Percentiles rank a stretch among this genome's conserved stretches.
Evolutionary conservation across 306 rosid species (phyloP).

Genomic region (Glycine soja): DNA sequence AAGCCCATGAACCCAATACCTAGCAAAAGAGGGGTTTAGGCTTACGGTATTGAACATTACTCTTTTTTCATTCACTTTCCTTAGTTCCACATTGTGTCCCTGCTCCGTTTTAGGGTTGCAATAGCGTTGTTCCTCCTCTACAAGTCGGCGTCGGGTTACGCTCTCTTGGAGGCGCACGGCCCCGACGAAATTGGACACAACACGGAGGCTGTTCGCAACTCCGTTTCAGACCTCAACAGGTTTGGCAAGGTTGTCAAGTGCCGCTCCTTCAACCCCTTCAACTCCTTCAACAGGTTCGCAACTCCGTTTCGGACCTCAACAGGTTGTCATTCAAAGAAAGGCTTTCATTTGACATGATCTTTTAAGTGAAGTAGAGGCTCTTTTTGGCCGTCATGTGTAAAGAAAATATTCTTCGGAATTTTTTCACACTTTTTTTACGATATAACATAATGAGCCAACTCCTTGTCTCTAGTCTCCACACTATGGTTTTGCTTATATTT

Average conservation of each 20-base stretch:
- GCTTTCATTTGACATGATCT: conserved; percentile 36
- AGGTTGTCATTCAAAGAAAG: conserved; percentile 19
- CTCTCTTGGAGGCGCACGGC: conserved; percentile 56
- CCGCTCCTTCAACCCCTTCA: too few species aligned
- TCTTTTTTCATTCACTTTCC: too few species aligned
- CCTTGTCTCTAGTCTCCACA: neutral
- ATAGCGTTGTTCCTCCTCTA: too few species aligned
- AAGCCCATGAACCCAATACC: conserved; percentile 17
- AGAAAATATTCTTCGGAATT: conserved; percentile 6
- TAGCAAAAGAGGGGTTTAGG: neutral
- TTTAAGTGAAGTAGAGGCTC: conserved; percentile 17
- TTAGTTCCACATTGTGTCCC: too few species aligned
- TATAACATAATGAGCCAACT: conserved; percentile 2
- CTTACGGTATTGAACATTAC: too few species aligned
- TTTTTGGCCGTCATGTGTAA: conserved; percentile 16
- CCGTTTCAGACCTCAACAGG: conserved; percentile 71
- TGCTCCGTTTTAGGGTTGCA: too few species aligned
- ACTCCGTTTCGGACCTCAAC: too few species aligned
- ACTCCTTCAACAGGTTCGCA: too few species aligned
- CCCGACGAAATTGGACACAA: conserved; percentile 69
- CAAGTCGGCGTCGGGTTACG: too few species aligned
- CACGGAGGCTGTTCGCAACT: conserved; percentile 78
- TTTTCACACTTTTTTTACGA: neutral
- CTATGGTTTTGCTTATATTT: conserved; percentile 9
- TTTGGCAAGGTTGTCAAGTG: conserved; percentile 72